These are phyloP conservation scores for Cystofilobasidium bisporidii DNA, from an alignment of 768 basidiomycete species.

Conservation along the genomic window DNA sequence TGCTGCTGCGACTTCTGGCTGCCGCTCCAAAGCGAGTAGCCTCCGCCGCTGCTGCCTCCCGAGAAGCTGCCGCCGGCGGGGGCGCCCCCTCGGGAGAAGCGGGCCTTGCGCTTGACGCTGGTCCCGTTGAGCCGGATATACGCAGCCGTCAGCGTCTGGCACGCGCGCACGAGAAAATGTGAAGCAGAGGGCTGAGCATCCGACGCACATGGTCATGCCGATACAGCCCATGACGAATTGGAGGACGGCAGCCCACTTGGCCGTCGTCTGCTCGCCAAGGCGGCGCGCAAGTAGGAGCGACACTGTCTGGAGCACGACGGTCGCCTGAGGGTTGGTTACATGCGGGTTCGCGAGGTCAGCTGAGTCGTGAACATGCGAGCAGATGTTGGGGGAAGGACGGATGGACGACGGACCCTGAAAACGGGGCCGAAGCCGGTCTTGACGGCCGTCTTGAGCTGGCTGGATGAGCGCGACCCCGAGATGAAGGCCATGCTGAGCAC, in stretches of 20 bases:
- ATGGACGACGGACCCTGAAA: neutral
- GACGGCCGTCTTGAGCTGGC: neutral
- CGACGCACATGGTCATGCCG: neutral
- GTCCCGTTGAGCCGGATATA: no score
- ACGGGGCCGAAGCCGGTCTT: neutral
- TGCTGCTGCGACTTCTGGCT: neutral
- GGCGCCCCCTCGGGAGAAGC: neutral
- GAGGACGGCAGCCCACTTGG: neutral
- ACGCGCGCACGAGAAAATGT: no score
- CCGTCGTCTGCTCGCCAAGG: neutral
- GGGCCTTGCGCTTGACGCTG: neutral
- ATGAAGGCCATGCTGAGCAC: neutral
- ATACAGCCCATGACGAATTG: neutral
- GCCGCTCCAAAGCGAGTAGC: no score
- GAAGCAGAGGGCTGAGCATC: no score
- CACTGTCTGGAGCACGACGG: neutral
- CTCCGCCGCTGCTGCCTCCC: neutral
- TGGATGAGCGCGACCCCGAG: neutral
- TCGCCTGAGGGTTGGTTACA: neutral
- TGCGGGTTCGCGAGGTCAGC: neutral
- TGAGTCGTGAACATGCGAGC: no score
- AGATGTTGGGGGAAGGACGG: neutral
- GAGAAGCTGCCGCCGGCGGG: no score
- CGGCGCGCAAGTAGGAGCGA: neutral
- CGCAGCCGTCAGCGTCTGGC: no score